These are phyloP conservation scores for Phytophthora palmivora DNA, from an alignment of 352 stramenopile genomes.

Conservation along the genomic window DNA sequence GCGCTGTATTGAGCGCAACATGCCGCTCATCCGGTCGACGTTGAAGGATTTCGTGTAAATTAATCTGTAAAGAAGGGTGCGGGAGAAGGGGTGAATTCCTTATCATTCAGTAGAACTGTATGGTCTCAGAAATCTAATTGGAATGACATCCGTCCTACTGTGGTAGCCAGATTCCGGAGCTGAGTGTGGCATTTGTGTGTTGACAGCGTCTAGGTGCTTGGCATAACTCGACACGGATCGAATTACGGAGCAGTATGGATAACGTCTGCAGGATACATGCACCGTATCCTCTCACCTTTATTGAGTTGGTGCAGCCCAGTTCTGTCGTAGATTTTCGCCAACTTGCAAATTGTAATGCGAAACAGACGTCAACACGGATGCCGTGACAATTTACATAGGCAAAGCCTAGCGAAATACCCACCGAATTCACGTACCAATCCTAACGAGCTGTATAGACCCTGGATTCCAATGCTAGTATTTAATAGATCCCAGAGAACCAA, in stretches of 20 bases:
- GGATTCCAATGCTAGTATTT: background rate
- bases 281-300: constrained; percentile 12
- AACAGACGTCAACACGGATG: constrained; percentile 5
- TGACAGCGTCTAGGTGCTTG: no score
- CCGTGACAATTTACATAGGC: no score
- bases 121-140: no score
- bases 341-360: background rate
- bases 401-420: constrained; percentile 1
- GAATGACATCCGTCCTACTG: no score
- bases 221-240: background rate
- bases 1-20: constrained; percentile 30
- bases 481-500: no score
- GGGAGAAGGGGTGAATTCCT: no score
- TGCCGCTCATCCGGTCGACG: constrained; percentile 22
- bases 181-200: no score
- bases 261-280: background rate
- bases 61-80: constrained; percentile 8
- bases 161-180: no score
- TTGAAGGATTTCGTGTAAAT: constrained; percentile 15
- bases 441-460: no score
- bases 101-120: no score
- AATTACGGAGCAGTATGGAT: background rate
- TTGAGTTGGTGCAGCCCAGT: constrained; percentile 5
- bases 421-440: background rate
- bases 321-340: constrained; percentile 1